Percentiles rank a stretch among this genome's conserved stretches.
These are phyloP conservation scores for Podosphaera leucotricha DNA, from an alignment of 2,329 filamentous ascomycete species.

Conservation along the genomic window DNA sequence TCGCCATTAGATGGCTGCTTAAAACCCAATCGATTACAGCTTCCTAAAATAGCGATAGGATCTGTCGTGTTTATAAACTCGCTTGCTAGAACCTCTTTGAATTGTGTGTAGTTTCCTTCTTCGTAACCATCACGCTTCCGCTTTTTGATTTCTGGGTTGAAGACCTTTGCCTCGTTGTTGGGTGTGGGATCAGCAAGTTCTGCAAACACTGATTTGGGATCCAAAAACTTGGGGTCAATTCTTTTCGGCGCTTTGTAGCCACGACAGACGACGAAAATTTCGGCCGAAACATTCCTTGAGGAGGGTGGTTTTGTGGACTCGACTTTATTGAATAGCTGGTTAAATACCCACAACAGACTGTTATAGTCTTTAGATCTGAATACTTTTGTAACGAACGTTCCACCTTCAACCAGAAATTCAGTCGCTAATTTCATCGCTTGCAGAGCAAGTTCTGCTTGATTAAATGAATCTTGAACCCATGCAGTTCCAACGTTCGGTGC, in stretches of 20 bases:
- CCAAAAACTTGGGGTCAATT: slow-evolving; percentile 79
- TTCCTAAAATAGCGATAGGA: slow-evolving; percentile 76
- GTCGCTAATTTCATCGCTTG: slow-evolving; percentile 84
- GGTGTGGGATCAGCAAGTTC: slow-evolving; percentile 67
- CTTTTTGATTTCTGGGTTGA: slow-evolving; percentile 95
- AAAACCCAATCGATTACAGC: slow-evolving; percentile 65
- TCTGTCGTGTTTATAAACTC: slow-evolving; percentile 89
- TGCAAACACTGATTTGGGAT: slow-evolving; percentile 73
- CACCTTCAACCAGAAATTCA: slow-evolving; percentile 72
- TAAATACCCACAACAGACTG: slow-evolving; percentile 86
- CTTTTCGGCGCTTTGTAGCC: slow-evolving; percentile 89
- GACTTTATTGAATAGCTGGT: slow-evolving; percentile 84
- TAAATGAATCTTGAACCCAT: slow-evolving; percentile 96
- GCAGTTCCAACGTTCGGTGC: slow-evolving; percentile 95
- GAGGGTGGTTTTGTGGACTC: slow-evolving; percentile 95
- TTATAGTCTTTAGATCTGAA: slow-evolving; percentile 97
- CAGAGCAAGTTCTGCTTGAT: slow-evolving; percentile 78
- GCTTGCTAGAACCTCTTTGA: slow-evolving; percentile 67
- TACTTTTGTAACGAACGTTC: slow-evolving; percentile 90
- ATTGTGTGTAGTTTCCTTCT: slow-evolving; percentile 81
- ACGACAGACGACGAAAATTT: slow-evolving; percentile 94
- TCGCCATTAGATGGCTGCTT: slow-evolving; percentile 59
- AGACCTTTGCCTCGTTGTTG: slow-evolving; percentile 95
- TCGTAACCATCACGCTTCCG: slow-evolving; percentile 94
- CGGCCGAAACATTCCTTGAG: slow-evolving; percentile 84